Conservation (phyloP, 306 rosid species). For the Sesbania bispinosa region DNA sequence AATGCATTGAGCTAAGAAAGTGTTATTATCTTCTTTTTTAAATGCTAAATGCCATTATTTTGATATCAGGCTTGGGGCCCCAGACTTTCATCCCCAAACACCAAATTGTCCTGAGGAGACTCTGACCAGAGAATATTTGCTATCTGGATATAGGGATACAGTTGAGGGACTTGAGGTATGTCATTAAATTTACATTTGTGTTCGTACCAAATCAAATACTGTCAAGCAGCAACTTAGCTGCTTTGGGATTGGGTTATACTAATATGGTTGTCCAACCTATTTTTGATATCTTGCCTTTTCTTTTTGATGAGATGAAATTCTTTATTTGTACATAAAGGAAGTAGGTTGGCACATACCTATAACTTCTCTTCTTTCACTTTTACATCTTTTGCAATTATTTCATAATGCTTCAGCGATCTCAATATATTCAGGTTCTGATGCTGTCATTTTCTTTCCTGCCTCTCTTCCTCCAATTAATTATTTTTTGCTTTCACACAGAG, state of each 20-base stretch:
- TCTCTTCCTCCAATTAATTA: background rate
- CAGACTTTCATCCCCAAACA: slow-evolving; percentile 85
- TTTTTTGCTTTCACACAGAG: background rate
- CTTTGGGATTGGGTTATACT: too few species aligned
- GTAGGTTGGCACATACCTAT: background rate
- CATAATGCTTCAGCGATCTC: background rate
- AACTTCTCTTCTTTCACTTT: background rate
- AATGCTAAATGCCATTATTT: slow-evolving; percentile 22
- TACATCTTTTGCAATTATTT: background rate
- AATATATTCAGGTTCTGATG: background rate
- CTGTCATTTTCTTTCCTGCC: background rate
- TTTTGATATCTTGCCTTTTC: background rate
- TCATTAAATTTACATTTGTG: slow-evolving; percentile 3
- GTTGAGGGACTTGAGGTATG: slow-evolving; percentile 94
- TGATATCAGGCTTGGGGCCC: slow-evolving; percentile 83
- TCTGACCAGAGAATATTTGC: slow-evolving; percentile 79
- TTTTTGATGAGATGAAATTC: background rate
- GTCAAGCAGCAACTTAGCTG: too few species aligned
- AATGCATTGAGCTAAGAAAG: background rate
- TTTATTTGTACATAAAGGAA: background rate
- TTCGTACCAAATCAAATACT: too few species aligned
- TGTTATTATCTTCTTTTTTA: background rate
- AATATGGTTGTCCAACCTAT: too few species aligned
- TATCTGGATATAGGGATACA: slow-evolving; percentile 78
- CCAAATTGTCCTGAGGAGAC: slow-evolving; percentile 95